Conservation (phyloP, 2,329 filamentous ascomycete genomes). For the Fusarium protoensiforme region DNA sequence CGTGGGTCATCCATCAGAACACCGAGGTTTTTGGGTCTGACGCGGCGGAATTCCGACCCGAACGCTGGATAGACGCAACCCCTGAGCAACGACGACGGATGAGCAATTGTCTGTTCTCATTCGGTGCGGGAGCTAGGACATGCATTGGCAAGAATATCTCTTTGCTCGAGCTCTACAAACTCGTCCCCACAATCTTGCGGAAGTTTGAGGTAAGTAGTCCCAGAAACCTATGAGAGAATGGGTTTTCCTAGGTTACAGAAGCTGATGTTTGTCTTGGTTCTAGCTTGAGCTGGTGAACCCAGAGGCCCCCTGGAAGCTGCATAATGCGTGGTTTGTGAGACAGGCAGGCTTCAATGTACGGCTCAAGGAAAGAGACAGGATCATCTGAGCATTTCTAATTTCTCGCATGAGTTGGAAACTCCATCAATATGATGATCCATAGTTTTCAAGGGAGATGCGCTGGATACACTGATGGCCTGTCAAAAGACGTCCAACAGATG, state of each 20-base stretch:
- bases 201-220: constrained; percentile 17
- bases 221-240: not conserved
- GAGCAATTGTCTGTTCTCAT: constrained; percentile 56
- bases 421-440: not conserved
- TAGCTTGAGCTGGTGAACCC: constrained; percentile 66
- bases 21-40: constrained; percentile 75
- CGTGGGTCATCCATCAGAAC: constrained; percentile 78
- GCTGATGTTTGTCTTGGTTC: not conserved
- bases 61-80: constrained; percentile 69
- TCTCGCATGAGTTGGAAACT: not conserved
- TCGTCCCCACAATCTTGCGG: constrained; percentile 55
- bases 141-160: constrained; percentile 76
- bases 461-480: not conserved
- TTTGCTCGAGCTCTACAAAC: constrained; percentile 70
- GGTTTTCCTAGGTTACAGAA: too few species aligned
- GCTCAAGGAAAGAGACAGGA: constrained; percentile 2
- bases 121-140: constrained; percentile 75
- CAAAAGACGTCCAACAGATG: not conserved
- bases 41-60: constrained; percentile 72
- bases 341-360: constrained; percentile 62
- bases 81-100: constrained; percentile 50
- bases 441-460: not conserved
- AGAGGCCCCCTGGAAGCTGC: constrained; percentile 63
- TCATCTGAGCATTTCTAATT: not conserved
- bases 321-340: constrained; percentile 71